Percentiles rank a stretch among this genome's conserved stretches.
phyloP scores from a whole-genome alignment of 805 yeast species.

The Pichia nakasei region DNA sequence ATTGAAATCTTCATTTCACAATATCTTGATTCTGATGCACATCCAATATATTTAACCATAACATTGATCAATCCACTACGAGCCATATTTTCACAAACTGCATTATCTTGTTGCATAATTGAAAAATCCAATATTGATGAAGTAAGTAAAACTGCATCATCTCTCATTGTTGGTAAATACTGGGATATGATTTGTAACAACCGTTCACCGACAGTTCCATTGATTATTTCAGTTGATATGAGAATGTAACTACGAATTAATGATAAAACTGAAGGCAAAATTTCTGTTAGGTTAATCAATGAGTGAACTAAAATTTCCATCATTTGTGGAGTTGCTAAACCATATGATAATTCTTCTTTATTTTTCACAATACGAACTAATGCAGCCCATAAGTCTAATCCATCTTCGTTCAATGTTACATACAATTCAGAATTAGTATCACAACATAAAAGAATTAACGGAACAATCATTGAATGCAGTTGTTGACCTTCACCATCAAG shows the following conservation, averaged over 20 bases:
- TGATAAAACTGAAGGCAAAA: conserved; percentile 53
- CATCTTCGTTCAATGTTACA: conserved; percentile 70
- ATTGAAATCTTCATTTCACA: conserved; percentile 32
- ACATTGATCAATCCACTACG: conserved; percentile 38
- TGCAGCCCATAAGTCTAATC: conserved; percentile 75
- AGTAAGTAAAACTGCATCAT: conserved; percentile 55
- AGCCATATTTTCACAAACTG: conserved; percentile 22
- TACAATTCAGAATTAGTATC: conserved; percentile 48
- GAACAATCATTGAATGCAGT: conserved; percentile 49
- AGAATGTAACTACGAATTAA: conserved; percentile 57
- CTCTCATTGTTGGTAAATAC: conserved; percentile 55
- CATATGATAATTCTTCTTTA: conserved; percentile 24
- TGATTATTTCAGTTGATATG: conserved; percentile 35
- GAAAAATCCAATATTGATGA: conserved; percentile 46
- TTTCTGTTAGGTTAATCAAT: conserved; percentile 64
- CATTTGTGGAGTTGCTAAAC: conserved; percentile 29
- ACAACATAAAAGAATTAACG: conserved; percentile 54
- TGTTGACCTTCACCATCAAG: conserved; percentile 43
- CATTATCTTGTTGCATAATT: conserved; percentile 27
- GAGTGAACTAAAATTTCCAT: conserved; percentile 50
- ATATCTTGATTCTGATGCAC: conserved; percentile 36
- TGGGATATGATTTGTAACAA: conserved; percentile 43
- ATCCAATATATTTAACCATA: conserved; percentile 32
- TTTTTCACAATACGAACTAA: conserved; percentile 54
- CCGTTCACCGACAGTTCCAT: conserved; percentile 29